These are phyloP conservation scores for Aspergillus hiratsukae DNA, from an alignment of 2,329 filamentous ascomycete genomes.

Conservation along the genomic window DNA sequence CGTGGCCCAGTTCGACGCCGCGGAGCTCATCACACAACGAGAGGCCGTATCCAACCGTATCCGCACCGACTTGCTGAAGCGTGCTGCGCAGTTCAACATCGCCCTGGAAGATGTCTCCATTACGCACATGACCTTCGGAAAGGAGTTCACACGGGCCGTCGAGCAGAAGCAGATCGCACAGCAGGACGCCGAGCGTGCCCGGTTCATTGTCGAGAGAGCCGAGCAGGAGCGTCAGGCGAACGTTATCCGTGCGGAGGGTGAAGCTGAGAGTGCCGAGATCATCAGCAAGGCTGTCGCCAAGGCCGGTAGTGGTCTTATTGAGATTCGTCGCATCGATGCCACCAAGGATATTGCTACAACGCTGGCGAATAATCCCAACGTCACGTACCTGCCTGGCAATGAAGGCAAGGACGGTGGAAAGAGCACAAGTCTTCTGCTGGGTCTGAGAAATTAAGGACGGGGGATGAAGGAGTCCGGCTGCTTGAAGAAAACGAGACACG, in stretches of 20 bases:
- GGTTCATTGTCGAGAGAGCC: constrained; percentile 97
- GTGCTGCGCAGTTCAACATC: constrained; percentile 97
- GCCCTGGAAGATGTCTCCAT: constrained; percentile 98
- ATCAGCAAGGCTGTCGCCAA: constrained; percentile 92
- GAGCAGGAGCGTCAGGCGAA: constrained; percentile 99
- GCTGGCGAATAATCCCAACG: constrained; percentile 84
- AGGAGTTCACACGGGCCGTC: constrained; percentile 96
- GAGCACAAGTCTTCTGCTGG: constrained; percentile 63
- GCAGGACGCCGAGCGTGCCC: constrained; percentile 93
- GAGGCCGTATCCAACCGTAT: constrained; percentile 96
- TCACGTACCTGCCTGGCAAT: constrained; percentile 85
- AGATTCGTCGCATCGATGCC: constrained; percentile 96
- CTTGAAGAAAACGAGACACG: constrained; percentile 1
- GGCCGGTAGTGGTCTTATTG: constrained; percentile 85
- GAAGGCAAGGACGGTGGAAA: constrained; percentile 54
- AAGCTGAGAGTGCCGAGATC: constrained; percentile 93
- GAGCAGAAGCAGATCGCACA: constrained; percentile 99
- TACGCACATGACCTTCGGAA: constrained; percentile 99
- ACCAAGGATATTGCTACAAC: constrained; percentile 93
- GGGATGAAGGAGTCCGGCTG: neutral
- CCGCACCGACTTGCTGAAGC: constrained; percentile 83
- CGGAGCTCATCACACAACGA: constrained; percentile 96
- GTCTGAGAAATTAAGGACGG: constrained; percentile 51
- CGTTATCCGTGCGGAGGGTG: constrained; percentile 96
- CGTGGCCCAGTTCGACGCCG: constrained; percentile 97